phyloP scores from a whole-genome alignment of 2,329 filamentous ascomycete genomes.

The Colletotrichum simmondsii region DNA sequence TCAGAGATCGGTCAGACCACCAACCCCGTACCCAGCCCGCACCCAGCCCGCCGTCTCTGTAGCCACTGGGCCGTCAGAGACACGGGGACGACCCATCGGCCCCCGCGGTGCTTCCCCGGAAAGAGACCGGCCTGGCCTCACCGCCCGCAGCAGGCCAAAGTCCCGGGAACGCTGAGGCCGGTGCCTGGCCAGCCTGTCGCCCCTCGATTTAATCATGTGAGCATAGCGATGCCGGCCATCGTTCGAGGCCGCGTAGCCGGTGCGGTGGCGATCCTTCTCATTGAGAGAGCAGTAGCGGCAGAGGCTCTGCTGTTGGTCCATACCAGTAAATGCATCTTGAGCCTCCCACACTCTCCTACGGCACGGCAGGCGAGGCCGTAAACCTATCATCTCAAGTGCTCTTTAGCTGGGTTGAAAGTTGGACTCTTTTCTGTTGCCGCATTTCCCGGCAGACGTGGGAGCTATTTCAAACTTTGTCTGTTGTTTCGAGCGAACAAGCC shows the following conservation, averaged over 20 bases:
- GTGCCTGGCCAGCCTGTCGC: not conserved
- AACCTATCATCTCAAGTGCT: not conserved
- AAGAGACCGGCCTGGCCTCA: not conserved
- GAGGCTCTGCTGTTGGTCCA: not conserved
- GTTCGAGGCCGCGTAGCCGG: not conserved
- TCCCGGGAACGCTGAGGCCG: not conserved
- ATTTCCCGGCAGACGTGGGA: not conserved
- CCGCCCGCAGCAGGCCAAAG: not conserved
- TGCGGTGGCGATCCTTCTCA: not conserved
- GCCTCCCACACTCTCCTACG: not conserved
- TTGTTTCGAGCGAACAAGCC: not conserved
- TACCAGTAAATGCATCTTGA: not conserved
- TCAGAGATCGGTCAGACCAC: not conserved
- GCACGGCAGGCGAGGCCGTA: not conserved
- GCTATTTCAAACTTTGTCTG: not conserved
- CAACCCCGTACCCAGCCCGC: not conserved
- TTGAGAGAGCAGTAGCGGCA: not conserved
- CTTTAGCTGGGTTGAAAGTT: not conserved
- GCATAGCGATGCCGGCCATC: not conserved
- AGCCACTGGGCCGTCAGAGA: not conserved
- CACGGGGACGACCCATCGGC: not conserved
- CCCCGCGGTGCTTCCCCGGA: not conserved
- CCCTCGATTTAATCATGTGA: not conserved
- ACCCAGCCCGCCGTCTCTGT: not conserved
- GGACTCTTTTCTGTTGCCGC: no score